Evolutionary conservation across 2,329 filamentous ascomycete species (phyloP).

Genomic region (Fusarium haematococcum): DNA sequence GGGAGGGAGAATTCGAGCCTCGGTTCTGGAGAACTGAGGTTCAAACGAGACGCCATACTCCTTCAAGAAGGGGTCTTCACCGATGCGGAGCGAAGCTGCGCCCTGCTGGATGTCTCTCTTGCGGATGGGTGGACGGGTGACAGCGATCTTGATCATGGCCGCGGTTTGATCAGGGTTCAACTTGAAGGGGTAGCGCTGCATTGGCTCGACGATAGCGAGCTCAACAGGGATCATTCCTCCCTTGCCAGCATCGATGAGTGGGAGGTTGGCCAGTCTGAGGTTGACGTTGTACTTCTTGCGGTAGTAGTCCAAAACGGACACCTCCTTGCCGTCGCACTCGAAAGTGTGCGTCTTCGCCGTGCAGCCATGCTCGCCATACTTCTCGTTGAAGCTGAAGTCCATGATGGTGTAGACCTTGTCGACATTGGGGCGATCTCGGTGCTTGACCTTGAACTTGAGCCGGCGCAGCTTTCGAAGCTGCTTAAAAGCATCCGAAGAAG

Average conservation of each 20-base stretch:
- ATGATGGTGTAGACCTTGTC: conserved; percentile 65
- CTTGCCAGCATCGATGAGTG: conserved; percentile 68
- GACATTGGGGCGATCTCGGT: conserved; percentile 58
- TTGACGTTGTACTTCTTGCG: conserved; percentile 63
- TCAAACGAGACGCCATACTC: conserved; percentile 81
- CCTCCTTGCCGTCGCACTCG: conserved; percentile 58
- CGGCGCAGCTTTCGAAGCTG: conserved; percentile 65
- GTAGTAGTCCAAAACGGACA: conserved; percentile 68
- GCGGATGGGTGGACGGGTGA: conserved; percentile 79
- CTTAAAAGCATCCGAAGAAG: conserved; percentile 64
- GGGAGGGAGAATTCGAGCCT: conserved; percentile 77
- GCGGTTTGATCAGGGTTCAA: conserved; percentile 74
- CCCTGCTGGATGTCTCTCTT: conserved; percentile 68
- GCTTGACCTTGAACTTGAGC: conserved; percentile 67
- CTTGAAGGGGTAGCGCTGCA: conserved; percentile 74
- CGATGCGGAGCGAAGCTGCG: conserved; percentile 71
- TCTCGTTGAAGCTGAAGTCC: conserved; percentile 60
- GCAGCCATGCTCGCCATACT: conserved; percentile 59
- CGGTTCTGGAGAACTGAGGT: conserved; percentile 70
- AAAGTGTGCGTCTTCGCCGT: conserved; percentile 68
- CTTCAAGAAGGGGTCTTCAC: conserved; percentile 77
- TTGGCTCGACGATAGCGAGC: conserved; percentile 61
- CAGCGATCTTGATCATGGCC: conserved; percentile 93
- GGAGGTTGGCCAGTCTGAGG: conserved; percentile 61
- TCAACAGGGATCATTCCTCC: conserved; percentile 72